Conservation (phyloP, 208 protist species). For the Leptomonas seymouri region DNA sequence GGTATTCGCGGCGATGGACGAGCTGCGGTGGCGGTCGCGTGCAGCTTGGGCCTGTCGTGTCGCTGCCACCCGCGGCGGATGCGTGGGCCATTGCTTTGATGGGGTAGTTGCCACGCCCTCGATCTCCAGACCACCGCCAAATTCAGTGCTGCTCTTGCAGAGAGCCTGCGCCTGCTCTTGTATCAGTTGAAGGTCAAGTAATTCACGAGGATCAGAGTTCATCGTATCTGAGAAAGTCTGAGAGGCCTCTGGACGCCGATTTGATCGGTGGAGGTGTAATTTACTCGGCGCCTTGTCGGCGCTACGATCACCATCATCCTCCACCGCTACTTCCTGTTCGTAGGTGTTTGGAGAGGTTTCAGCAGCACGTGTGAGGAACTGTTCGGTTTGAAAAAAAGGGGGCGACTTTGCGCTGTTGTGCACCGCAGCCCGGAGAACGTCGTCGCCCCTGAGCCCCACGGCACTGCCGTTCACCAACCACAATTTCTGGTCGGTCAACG, state of each 20-base stretch:
- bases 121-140: neutral
- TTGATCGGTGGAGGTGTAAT: too few relatives aligned
- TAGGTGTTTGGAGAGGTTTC: neutral
- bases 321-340: neutral
- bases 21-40: slow-evolving; percentile 14
- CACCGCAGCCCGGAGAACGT: neutral
- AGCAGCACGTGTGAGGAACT: slow-evolving; percentile 1
- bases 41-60: slow-evolving; percentile 10
- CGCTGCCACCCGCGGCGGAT: slow-evolving; percentile 3
- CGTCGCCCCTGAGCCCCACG: neutral
- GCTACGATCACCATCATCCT: neutral
- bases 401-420: neutral
- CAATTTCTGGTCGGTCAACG: too few relatives aligned
- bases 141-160: neutral
- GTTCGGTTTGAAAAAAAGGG: slow-evolving; percentile 26
- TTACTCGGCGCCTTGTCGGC: neutral
- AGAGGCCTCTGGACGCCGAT: too few relatives aligned
- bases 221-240: too few relatives aligned
- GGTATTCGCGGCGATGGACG: neutral
- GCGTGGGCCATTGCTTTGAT: slow-evolving; percentile 1
- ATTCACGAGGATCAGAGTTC: neutral
- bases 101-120: slow-evolving; percentile 15
- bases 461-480: too few relatives aligned
- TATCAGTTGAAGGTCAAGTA: slow-evolving; percentile 1
- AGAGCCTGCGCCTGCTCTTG: neutral